Percentiles rank a stretch among this genome's conserved stretches.
phyloP scores from a whole-genome alignment of 495 filamentous ascomycete genomes.

The Aspergillus heteromorphus region DNA sequence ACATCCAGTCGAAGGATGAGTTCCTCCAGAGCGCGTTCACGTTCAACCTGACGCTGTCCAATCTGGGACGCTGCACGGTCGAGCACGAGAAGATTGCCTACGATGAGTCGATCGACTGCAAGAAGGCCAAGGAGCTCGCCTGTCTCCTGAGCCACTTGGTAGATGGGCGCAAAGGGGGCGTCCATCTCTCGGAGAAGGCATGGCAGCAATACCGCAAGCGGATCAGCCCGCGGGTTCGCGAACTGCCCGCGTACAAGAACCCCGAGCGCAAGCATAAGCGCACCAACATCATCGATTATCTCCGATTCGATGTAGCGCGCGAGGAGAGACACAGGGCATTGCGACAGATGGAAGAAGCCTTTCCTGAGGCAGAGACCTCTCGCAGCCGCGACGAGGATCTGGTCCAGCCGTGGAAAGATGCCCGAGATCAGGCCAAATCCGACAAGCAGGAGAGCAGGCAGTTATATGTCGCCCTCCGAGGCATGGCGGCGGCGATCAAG shows the following conservation, averaged over 20 bases:
- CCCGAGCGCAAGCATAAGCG: constrained; percentile 30
- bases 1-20: constrained; percentile 25
- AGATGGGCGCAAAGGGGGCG: constrained; percentile 74
- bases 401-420: constrained; percentile 32
- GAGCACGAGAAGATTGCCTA: constrained; percentile 72
- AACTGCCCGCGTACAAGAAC: constrained; percentile 37
- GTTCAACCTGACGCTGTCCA: constrained; percentile 60
- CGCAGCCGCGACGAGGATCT: constrained; percentile 46
- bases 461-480: constrained; percentile 21
- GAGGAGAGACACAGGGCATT: constrained; percentile 48
- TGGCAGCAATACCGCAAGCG: constrained; percentile 49
- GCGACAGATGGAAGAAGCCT: constrained; percentile 35
- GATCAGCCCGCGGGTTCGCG: constrained; percentile 26
- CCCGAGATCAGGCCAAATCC: constrained; percentile 22
- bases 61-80: constrained; percentile 69
- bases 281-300: constrained; percentile 61
- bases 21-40: constrained; percentile 53
- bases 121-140: constrained; percentile 53
- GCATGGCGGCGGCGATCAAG: constrained; percentile 10
- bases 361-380: constrained; percentile 23
- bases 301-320: constrained; percentile 59
- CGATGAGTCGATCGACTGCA: constrained; percentile 50
- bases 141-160: constrained; percentile 73
- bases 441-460: constrained; percentile 22
- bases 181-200: constrained; percentile 51